Base-by-base conservation (phyloP, 2,329 filamentous ascomycete genomes). In the Diplodia intermedia region DNA sequence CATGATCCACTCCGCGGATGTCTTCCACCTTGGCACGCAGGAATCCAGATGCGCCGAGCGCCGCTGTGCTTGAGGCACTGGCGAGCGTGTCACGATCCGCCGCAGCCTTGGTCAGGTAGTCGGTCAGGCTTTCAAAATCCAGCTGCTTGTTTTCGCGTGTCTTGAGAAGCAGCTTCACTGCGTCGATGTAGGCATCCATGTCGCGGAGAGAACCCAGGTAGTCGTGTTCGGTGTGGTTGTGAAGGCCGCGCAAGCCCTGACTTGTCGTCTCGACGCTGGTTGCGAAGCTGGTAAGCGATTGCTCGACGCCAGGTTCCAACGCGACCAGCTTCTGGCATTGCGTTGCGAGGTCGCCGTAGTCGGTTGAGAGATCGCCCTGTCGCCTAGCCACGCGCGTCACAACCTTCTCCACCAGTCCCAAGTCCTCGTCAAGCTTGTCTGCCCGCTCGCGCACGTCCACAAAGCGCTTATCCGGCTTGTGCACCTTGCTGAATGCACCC, bases 61-160 rank as follows among this genome's bases (percentile, higher is more conserved):
- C 87, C 5, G 85, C 82, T 55, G 82, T 80, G 50, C 86, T 85
- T 70, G 90, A 88, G 12, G 89, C 88, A 0, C 88, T 88, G 49
- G 88, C 87, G 2, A 97, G 88, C 18, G 87, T 84, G 79, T 99
- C 95, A 57, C 94, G 90, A 79, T 99, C 95, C 3, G 89, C 83
- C 2, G 92, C 93, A 0, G 92, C 93, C 78, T 97, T 97, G 81
- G 92, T 92, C 66, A 97, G 91, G 79, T 98, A 98, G 77, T 98
- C 94, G 33, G 93, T 97, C 40, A 99, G 86, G 71, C 93, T 94
- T 81, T 99, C 95, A 75, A 94, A 97, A 82, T 99, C 95, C 68
- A 99, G 90, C 79, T 99, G 95, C 78, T 99, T 99, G 82, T 96
- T 93, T 82, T 99, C 95, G 43, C 95, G 90, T 1, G 92, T 92